Percentiles rank a stretch among this genome's conserved stretches.
Conservation (phyloP, 768 basidiomycete genomes). For the Suillus fuscotomentosus region DNA sequence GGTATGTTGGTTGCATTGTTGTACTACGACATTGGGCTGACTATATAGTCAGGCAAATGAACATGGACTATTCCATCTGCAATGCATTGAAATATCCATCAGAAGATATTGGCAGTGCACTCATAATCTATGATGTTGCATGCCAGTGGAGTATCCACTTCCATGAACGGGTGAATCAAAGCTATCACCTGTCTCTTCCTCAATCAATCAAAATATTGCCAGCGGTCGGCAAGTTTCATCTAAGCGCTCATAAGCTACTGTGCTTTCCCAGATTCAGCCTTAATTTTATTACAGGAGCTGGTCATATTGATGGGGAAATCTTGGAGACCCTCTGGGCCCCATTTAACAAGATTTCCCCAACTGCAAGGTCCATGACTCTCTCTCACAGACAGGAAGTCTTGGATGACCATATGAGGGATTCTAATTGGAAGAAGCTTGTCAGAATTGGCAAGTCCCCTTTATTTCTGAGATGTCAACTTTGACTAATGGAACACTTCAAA, state of each 20-base stretch:
- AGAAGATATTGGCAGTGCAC: not conserved
- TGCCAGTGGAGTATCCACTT: constrained; percentile 25
- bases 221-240: constrained; percentile 29
- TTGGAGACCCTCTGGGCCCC: constrained; percentile 33
- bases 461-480: not conserved
- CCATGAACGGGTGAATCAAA: not conserved
- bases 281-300: constrained; percentile 26
- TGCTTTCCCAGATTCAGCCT: constrained; percentile 26
- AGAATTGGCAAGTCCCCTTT: constrained; percentile 16
- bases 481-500: not conserved
- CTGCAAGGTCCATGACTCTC: constrained; percentile 18
- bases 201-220: constrained; percentile 5
- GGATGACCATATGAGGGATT: constrained; percentile 33
- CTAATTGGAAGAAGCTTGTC: constrained; percentile 32
- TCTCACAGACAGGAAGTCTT: constrained; percentile 27
- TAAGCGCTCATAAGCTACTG: constrained; percentile 25
- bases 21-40: too few relatives aligned
- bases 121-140: constrained; percentile 28
- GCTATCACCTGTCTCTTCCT: not conserved
- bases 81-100: constrained; percentile 17
- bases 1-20: too few relatives aligned
- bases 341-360: constrained; percentile 22
- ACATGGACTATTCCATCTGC: constrained; percentile 16
- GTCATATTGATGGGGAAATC: constrained; percentile 31
- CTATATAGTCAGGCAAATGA: too few relatives aligned